Evolutionary conservation across 371 early-diverging fungal species (phyloP).

Genomic region (Mucor indicus): DNA sequence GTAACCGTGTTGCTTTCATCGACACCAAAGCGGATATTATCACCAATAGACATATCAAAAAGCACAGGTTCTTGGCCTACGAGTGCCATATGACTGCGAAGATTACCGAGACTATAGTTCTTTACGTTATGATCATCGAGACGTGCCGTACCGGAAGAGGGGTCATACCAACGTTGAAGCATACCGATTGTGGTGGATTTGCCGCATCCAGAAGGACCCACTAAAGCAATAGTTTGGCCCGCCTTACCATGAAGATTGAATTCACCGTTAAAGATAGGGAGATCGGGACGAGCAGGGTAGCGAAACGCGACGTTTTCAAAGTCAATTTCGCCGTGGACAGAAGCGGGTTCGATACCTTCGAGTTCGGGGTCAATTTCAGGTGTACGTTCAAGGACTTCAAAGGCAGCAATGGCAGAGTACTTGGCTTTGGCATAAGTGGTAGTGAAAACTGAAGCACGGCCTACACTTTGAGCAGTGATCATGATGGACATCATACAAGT

Average conservation of each 20-base stretch:
- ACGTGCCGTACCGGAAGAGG: slow-evolving; percentile 52
- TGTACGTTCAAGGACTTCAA: slow-evolving; percentile 69
- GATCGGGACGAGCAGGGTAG: slow-evolving; percentile 83
- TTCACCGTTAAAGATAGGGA: slow-evolving; percentile 71
- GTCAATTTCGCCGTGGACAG: slow-evolving; percentile 52
- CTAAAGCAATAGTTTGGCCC: slow-evolving; percentile 84
- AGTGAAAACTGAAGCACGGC: slow-evolving; percentile 54
- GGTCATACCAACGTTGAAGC: slow-evolving; percentile 88
- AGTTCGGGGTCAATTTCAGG: slow-evolving; percentile 70
- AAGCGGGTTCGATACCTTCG: slow-evolving; percentile 51
- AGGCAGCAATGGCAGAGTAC: slow-evolving; percentile 75
- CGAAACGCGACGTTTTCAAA: slow-evolving; percentile 68
- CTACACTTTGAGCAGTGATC: slow-evolving; percentile 70
- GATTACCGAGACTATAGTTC: slow-evolving; percentile 55
- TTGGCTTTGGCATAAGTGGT: slow-evolving; percentile 76
- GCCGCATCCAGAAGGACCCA: slow-evolving; percentile 87
- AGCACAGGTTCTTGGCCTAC: slow-evolving; percentile 89
- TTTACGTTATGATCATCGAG: slow-evolving; percentile 69
- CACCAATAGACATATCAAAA: slow-evolving; percentile 75
- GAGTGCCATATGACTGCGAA: slow-evolving; percentile 74
- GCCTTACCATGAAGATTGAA: slow-evolving; percentile 69
- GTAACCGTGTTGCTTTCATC: slow-evolving; percentile 43
- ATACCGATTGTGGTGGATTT: slow-evolving; percentile 84
- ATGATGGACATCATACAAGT: slow-evolving; percentile 71
- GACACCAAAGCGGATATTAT: slow-evolving; percentile 76